phyloP scores from a whole-genome alignment of 2,329 filamentous ascomycete species.

The Alternaria burnsii region DNA sequence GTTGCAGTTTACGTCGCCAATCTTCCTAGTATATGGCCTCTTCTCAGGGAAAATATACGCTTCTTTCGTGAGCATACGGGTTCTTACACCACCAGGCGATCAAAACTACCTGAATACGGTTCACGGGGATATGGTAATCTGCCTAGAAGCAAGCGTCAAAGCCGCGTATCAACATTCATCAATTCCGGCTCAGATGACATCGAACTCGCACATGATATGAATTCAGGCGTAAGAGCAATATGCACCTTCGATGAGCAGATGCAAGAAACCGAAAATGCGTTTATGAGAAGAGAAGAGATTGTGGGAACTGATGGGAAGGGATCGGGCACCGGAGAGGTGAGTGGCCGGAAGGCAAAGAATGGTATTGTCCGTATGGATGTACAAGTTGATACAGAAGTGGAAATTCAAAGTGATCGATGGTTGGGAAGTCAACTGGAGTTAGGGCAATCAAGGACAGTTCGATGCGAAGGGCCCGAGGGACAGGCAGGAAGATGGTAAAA shows the following conservation, averaged over 20 bases:
- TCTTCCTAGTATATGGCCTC: constrained; percentile 62
- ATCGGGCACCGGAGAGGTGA: neutral
- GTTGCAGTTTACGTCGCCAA: constrained; percentile 64
- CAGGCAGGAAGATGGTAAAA: constrained; percentile 1
- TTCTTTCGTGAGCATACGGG: constrained; percentile 40
- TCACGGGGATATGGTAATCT: constrained; percentile 29
- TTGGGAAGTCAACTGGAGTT: constrained; percentile 14
- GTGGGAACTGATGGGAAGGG: constrained; percentile 31
- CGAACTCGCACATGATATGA: constrained; percentile 26
- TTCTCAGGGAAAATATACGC: constrained; percentile 56
- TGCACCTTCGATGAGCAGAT: constrained; percentile 14
- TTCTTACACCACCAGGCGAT: constrained; percentile 21
- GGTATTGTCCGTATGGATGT: constrained; percentile 24
- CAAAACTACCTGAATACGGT: constrained; percentile 29
- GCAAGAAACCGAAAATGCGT: constrained; percentile 13
- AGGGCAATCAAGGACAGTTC: constrained; percentile 8
- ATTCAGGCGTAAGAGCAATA: constrained; percentile 18
- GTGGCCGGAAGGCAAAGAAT: constrained; percentile 18
- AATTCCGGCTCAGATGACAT: constrained; percentile 32
- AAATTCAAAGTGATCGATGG: constrained; percentile 36
- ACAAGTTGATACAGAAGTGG: constrained; percentile 40
- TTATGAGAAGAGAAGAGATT: constrained; percentile 19
- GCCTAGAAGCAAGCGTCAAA: constrained; percentile 19
- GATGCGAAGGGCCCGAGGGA: constrained; percentile 19
- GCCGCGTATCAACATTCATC: constrained; percentile 10